A percentile compares a stretch with the other conserved stretches of the same genome.
Evolutionary conservation across 495 filamentous ascomycete species (phyloP).

Genomic region (Evansstolkia leycettana): DNA sequence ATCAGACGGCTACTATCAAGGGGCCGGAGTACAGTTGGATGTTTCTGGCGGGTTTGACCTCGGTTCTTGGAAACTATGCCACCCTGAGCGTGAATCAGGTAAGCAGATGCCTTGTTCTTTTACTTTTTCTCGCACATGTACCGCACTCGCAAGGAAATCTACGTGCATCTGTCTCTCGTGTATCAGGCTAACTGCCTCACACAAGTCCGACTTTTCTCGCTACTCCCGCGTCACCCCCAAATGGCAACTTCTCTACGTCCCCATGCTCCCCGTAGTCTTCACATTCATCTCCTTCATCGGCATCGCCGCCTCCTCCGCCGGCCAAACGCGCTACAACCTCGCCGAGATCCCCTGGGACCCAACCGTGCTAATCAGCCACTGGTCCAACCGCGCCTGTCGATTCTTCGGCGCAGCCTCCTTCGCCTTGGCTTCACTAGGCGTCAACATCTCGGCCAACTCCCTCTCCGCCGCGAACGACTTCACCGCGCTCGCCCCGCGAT

Average conservation of each 20-base stretch:
- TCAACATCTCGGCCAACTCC: slow-evolving; percentile 55
- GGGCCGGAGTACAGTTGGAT: slow-evolving; percentile 31
- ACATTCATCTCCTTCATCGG: slow-evolving; percentile 40
- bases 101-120: neutral
- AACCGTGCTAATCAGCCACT: slow-evolving; percentile 28
- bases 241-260: slow-evolving; percentile 36
- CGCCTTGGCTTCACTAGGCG: slow-evolving; percentile 32
- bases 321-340: slow-evolving; percentile 26
- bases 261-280: slow-evolving; percentile 35
- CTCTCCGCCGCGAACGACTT: slow-evolving; percentile 55
- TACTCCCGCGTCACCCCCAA: slow-evolving; percentile 30
- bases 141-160: too few species aligned
- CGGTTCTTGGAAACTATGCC: slow-evolving; percentile 32
- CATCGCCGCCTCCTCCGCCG: slow-evolving; percentile 33
- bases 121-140: too few species aligned
- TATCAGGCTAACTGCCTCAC: too few species aligned
- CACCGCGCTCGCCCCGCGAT: slow-evolving; percentile 43
- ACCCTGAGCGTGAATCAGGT: slow-evolving; percentile 30
- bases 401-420: slow-evolving; percentile 39
- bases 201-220: slow-evolving; percentile 33
- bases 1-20: slow-evolving; percentile 19
- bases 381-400: slow-evolving; percentile 36
- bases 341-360: slow-evolving; percentile 33
- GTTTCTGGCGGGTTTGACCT: slow-evolving; percentile 31
- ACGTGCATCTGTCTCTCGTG: too few species aligned